Evolutionary conservation across 495 filamentous ascomycete species (phyloP), one percentile per base, ranked within the genome.

Genomic region (Aspergillus egyptiacus): DNA sequence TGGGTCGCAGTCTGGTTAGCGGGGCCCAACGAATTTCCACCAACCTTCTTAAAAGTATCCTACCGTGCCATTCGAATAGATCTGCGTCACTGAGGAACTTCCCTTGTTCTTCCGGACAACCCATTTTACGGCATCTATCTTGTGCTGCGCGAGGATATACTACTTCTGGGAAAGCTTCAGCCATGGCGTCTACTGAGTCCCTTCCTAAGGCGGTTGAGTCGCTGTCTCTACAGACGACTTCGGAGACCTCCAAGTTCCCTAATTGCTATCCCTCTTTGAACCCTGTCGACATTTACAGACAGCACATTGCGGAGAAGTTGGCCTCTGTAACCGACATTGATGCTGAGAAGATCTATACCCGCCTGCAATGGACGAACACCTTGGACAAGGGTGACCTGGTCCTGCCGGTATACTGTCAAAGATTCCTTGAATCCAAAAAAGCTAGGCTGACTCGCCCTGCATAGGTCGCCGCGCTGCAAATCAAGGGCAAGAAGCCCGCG

Each of bases 371-470:
- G 89, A 95, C 91, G 11, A 74, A 78, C 53, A 81, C 81, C 38
- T 70, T 95, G 22, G 91, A 96, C 48, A 94, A 94, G 75, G 91
- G 91, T 51, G 91, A 97, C 63, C 68, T 97, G 54, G 72, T 84
- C 36, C 70, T 96, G 28, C 81, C 91, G 41, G 83, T 73, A 72
- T 48, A 65, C 56, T n/a, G 52, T 47, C 5, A 51, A 36, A 2
- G 17, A 17, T 9, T 30, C 17, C 19, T 17, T 45, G 18, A 45
- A 22, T 3, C 17, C 18, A 11, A n/a, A n/a, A n/a, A n/a, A n/a
- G n/a, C n/a, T n/a, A n/a, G 14, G 27, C 37, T 44, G 40, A 46
- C 36, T 37, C 23, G 23, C 18, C 35, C 34, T 11, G 9, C 24
- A 13, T 60, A 73, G 70, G 65, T 88, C 25, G 84, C 91, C 6